Percentiles rank a stretch among this genome's conserved stretches.
These are phyloP conservation scores for Picea sitchensis DNA, from an alignment of 75 land plant genomes.

Conservation along the genomic window DNA sequence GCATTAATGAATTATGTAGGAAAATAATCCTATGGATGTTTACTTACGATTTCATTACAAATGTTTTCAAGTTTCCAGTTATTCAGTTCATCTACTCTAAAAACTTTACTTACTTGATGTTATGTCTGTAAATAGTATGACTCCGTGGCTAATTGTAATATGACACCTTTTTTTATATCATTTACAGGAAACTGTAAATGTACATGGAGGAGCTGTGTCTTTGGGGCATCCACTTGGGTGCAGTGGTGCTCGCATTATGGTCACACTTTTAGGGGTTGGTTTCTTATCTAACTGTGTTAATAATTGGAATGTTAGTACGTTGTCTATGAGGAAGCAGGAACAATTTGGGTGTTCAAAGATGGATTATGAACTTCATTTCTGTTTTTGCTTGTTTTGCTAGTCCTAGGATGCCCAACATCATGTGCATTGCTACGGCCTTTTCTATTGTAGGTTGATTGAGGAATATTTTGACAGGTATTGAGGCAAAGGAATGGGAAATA, in stretches of 20 bases:
- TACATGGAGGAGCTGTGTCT: slow-evolving; percentile 94
- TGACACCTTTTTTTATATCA: neutral
- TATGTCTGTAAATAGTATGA: neutral
- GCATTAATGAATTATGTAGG: neutral
- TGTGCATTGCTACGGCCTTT: neutral
- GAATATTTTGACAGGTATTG: slow-evolving; percentile 43
- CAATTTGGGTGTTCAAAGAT: neutral
- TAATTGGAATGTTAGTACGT: neutral
- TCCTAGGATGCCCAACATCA: neutral
- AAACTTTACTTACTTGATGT: neutral
- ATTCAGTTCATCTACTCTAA: neutral
- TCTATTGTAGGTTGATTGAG: neutral
- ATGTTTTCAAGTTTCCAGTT: neutral
- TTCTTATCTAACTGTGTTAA: slow-evolving; percentile 8
- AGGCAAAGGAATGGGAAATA: slow-evolving; percentile 58
- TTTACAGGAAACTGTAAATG: slow-evolving; percentile 78
- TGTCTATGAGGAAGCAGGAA: no score
- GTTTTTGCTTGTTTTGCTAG: neutral
- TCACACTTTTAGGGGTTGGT: slow-evolving; percentile 87
- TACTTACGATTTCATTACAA: neutral
- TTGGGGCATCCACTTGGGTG: slow-evolving; percentile 98
- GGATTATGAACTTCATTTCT: neutral
- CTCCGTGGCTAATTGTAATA: neutral
- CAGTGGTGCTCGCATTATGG: slow-evolving; percentile 93
- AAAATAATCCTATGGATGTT: neutral